Percentiles rank a stretch among this genome's conserved stretches.
These are phyloP conservation scores for Elsinoe ampelina DNA, from an alignment of 2,329 filamentous ascomycete genomes.

Conservation along the genomic window DNA sequence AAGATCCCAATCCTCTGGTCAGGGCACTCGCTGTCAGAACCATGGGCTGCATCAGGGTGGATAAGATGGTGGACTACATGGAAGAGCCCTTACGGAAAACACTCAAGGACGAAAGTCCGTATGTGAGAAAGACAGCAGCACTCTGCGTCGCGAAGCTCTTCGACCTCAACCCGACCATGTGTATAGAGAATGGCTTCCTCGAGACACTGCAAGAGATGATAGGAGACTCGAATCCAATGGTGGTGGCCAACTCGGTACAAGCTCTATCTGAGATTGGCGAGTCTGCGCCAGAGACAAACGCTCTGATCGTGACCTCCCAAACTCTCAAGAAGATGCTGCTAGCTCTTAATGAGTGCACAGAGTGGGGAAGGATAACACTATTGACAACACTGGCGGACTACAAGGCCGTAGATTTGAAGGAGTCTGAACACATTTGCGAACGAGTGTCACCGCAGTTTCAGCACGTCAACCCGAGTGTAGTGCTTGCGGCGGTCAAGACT, in stretches of 20 bases:
- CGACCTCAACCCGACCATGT: conserved; percentile 85
- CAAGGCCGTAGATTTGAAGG: conserved; percentile 76
- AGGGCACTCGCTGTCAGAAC: conserved; percentile 91
- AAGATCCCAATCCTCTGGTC: conserved; percentile 95
- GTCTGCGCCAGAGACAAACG: conserved; percentile 79
- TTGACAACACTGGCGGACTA: conserved; percentile 84
- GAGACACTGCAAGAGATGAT: conserved; percentile 92
- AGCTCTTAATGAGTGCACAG: conserved; percentile 94
- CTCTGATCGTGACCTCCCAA: conserved; percentile 69
- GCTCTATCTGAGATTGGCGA: conserved; percentile 87
- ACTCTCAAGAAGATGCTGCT: conserved; percentile 92
- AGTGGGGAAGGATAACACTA: conserved; percentile 95
- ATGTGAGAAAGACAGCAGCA: conserved; percentile 94
- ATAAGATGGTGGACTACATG: conserved; percentile 99
- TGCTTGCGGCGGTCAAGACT: conserved; percentile 92
- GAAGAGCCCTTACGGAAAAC: conserved; percentile 95
- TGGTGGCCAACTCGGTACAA: conserved; percentile 94
- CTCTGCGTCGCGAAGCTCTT: conserved; percentile 98
- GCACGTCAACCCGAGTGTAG: conserved; percentile 94
- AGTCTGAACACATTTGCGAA: conserved; percentile 97
- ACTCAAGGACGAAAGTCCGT: conserved; percentile 90
- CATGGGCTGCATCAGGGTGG: conserved; percentile 96
- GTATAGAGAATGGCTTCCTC: conserved; percentile 92
- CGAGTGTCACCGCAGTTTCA: conserved; percentile 94
- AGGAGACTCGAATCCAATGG: conserved; percentile 96